Conservation (phyloP, 805 yeast species). For the Cyberlindnera maclurae region DNA sequence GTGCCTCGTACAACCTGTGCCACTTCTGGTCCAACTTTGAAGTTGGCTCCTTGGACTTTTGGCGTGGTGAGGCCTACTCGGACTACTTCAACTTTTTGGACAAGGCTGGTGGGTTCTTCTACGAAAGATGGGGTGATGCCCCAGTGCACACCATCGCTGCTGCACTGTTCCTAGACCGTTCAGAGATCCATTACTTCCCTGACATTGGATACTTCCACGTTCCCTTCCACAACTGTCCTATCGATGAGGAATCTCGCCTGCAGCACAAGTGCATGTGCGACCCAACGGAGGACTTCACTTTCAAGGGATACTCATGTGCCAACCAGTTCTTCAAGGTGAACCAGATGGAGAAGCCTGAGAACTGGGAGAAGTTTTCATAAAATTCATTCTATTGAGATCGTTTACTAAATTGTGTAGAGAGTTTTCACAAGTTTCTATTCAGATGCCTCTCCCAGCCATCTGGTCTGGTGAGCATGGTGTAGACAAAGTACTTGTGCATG, state of each 20-base stretch:
- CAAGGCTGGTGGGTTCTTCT: conserved; percentile 68
- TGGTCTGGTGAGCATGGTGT: conserved; percentile 47
- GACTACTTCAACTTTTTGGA: conserved; percentile 60
- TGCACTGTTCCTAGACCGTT: conserved; percentile 48
- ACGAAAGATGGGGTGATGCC: conserved; percentile 93
- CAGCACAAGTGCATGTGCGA: conserved; percentile 70
- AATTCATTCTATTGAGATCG: neutral
- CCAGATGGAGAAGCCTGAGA: conserved; percentile 51
- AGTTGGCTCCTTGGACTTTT: conserved; percentile 64
- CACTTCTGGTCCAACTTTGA: conserved; percentile 84
- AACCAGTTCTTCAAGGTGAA: conserved; percentile 50
- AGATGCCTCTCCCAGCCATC: conserved; percentile 52
- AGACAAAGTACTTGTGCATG: conserved; percentile 51
- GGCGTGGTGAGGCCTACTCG: conserved; percentile 54
- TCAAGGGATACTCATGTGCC: conserved; percentile 72
- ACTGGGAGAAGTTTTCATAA: conserved; percentile 52
- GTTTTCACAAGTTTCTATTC: conserved; percentile 5
- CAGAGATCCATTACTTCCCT: conserved; percentile 62
- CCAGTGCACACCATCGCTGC: conserved; percentile 80
- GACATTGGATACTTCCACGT: conserved; percentile 73
- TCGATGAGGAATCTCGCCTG: conserved; percentile 52
- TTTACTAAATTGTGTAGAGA: neutral
- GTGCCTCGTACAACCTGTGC: conserved; percentile 64
- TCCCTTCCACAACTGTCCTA: conserved; percentile 78
- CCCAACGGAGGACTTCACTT: conserved; percentile 68